These are phyloP conservation scores for Arachnomyces sp. DNA, from an alignment of 2,329 filamentous ascomycete genomes.

Conservation along the genomic window DNA sequence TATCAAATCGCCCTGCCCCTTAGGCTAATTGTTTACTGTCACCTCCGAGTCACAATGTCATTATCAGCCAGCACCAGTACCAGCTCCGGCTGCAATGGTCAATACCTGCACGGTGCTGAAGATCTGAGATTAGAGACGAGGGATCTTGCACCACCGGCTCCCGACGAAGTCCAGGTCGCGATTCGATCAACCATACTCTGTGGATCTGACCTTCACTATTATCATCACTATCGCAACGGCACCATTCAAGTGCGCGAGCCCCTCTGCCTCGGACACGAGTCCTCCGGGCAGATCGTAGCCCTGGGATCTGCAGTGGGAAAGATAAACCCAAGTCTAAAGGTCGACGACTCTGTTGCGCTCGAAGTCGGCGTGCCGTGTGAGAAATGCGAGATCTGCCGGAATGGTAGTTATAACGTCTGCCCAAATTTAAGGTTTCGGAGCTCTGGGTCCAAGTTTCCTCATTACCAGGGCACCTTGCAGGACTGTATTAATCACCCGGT, in stretches of 20 bases:
- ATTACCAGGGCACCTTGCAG: slow-evolving; percentile 57
- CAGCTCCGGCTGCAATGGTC: too few relatives aligned
- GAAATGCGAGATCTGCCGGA: slow-evolving; percentile 44
- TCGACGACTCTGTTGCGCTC: slow-evolving; percentile 34
- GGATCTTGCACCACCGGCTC: too few relatives aligned
- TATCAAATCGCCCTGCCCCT: too few relatives aligned
- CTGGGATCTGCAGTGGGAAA: too few relatives aligned
- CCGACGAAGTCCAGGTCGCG: slow-evolving; percentile 50
- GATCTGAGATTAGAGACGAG: too few relatives aligned
- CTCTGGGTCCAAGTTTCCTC: slow-evolving; percentile 56
- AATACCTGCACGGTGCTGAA: too few relatives aligned
- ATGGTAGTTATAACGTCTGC: slow-evolving; percentile 56
- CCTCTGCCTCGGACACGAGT: slow-evolving; percentile 64
- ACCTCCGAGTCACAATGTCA: too few relatives aligned
- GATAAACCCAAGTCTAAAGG: too few relatives aligned
- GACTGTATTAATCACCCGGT: slow-evolving; percentile 58
- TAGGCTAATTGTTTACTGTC: too few relatives aligned
- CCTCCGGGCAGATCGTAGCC: slow-evolving; percentile 64
- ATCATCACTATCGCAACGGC: slow-evolving; percentile 56
- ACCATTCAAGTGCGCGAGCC: slow-evolving; percentile 3
- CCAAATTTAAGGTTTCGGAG: slow-evolving; percentile 56
- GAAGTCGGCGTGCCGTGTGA: slow-evolving; percentile 52
- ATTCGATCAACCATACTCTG: slow-evolving; percentile 56
- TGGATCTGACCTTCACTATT: slow-evolving; percentile 66
- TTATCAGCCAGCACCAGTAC: too few relatives aligned